Evolutionary conservation across 2,329 filamentous ascomycete genomes (phyloP), one percentile per base, ranked within the genome.

Genomic region (Colletotrichum chlorophyti): DNA sequence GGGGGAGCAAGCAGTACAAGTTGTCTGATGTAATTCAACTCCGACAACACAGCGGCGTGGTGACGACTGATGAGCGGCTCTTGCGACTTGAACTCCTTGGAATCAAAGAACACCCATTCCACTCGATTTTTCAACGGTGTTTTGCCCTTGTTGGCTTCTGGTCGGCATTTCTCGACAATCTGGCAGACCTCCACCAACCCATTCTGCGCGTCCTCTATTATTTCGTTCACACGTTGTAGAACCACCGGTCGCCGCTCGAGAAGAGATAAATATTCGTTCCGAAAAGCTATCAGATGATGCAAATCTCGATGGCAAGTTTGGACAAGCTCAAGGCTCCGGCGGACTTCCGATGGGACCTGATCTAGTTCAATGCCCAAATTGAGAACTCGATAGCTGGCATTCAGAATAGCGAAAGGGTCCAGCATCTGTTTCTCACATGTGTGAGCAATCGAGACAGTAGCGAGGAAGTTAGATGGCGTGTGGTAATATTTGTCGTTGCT

Each of bases 281-380:
- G 67, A 1, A 73, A 54, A n/a, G 66, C 64, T 32, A 73, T 71
- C 15, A 72, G 65, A n/a, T 70, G 66, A 24, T 72, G 67, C 5
- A 72, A 64, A 42, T 73, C 71, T 6, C 53, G 50, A 26, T 72
- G 59, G 47, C 69, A 72, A n/a, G 66, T 70, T 5, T 66, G 64
- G 0, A 72, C 67, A 7, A 72, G 69, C 21, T 73, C 69, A 14
- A 73, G 61, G 48, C 66, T 67, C 6, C 62, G 62, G 2, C 66
- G 64, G 17, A 72, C 65, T 5, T 67, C 65, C 21, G 63, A 60
- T 2, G 69, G 67, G 9, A 69, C 65, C 10, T 69, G 67, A 6
- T 64, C 65, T 17, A 65, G 57, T 23, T 68, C 65, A 41, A 67
- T 62, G 10, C 40, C 41, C 35, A 61, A 64, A 10, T 61, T 38